Percentiles rank a stretch among this genome's conserved stretches.
phyloP scores from a whole-genome alignment of 1,284 basidiomycete species.

The Cutaneotrichosporon cavernicola region DNA sequence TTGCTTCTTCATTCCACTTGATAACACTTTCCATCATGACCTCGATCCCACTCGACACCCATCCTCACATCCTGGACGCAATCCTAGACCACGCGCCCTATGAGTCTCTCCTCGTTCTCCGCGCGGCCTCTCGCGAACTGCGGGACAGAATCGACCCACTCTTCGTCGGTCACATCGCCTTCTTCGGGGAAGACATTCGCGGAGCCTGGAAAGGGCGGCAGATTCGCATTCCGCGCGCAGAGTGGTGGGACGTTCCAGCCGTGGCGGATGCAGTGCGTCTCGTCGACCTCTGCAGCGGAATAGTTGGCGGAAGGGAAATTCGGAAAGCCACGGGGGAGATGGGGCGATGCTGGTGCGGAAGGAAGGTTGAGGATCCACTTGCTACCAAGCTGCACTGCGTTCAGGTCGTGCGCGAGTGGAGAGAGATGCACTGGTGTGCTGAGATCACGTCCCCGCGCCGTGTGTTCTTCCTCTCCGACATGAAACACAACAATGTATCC shows the following conservation, averaged over 20 bases:
- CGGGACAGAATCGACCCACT: neutral
- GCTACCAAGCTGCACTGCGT: neutral
- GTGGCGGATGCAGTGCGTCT: neutral
- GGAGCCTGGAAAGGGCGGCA: neutral
- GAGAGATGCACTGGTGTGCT: neutral
- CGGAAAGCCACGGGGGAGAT: too few relatives aligned
- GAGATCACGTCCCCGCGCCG: neutral
- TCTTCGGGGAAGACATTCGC: neutral
- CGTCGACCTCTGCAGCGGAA: neutral
- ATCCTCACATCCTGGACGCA: slow-evolving; percentile 16
- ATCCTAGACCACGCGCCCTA: slow-evolving; percentile 7
- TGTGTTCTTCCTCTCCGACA: neutral
- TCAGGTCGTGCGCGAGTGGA: neutral
- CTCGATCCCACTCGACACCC: slow-evolving; percentile 5
- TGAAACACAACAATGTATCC: neutral
- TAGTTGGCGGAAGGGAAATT: too few relatives aligned
- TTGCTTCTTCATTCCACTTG: neutral
- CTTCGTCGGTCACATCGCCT: neutral
- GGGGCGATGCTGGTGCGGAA: neutral
- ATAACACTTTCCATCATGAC: neutral
- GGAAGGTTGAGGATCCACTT: neutral
- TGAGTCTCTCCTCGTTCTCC: slow-evolving; percentile 10
- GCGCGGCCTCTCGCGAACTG: neutral
- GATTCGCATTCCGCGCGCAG: neutral
- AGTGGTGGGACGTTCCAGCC: neutral